These are phyloP conservation scores for Ramaria rubella DNA, from an alignment of 768 basidiomycete genomes.

Conservation along the genomic window DNA sequence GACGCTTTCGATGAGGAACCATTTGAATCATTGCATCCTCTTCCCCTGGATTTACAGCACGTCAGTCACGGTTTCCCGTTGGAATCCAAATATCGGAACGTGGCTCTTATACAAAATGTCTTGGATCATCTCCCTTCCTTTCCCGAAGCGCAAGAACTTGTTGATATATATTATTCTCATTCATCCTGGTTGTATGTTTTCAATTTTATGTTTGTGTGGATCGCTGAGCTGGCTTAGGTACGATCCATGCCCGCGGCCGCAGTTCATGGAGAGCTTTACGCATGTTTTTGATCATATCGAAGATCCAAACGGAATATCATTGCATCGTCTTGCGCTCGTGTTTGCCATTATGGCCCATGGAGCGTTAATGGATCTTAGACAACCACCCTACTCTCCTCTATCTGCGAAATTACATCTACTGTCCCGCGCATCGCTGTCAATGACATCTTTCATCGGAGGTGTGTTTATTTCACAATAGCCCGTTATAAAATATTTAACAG, in stretches of 20 bases:
- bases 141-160: conserved; percentile 51
- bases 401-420: background rate
- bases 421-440: background rate
- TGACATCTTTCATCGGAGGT: conserved; percentile 1
- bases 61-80: conserved; percentile 66
- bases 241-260: background rate
- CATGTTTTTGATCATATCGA: background rate
- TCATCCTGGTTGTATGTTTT: conserved; percentile 71
- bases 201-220: background rate
- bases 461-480: background rate
- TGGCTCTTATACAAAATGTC: background rate
- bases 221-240: background rate
- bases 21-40: background rate
- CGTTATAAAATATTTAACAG: background rate
- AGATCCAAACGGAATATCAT: background rate
- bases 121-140: conserved; percentile 45
- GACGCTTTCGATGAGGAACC: no score
- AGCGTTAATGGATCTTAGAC: background rate
- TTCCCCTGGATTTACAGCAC: conserved; percentile 42
- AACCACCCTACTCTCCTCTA: background rate
- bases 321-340: background rate
- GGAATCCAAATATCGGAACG: background rate
- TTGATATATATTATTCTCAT: conserved; percentile 52
- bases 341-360: conserved; percentile 1
- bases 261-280: background rate